Conservation (phyloP, 805 yeast species). For the Kazachstania kunashirensis region DNA sequence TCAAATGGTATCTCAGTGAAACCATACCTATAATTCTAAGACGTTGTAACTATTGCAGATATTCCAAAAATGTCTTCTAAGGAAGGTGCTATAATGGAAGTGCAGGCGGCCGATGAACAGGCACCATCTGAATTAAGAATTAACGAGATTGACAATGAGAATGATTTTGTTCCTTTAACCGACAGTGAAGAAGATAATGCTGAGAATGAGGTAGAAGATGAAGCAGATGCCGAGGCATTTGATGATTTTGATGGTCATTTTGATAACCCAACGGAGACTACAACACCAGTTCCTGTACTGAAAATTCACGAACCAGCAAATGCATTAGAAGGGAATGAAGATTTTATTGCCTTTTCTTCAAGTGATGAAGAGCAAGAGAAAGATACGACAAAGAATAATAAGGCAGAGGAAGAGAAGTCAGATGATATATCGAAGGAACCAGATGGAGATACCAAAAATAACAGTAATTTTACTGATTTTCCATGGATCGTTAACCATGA, state of each 20-base stretch:
- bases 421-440: too few species aligned
- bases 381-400: neutral
- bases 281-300: constrained; percentile 1
- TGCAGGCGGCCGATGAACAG: too few species aligned
- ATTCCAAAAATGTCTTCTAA: too few species aligned
- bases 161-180: constrained; percentile 4
- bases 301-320: neutral
- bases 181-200: constrained; percentile 3
- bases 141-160: constrained; percentile 4
- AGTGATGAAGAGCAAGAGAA: constrained; percentile 9
- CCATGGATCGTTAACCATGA: constrained; percentile 80
- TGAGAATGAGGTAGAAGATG: constrained; percentile 4
- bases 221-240: constrained; percentile 12
- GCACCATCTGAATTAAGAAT: neutral
- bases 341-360: constrained; percentile 34
- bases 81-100: too few species aligned
- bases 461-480: constrained; percentile 16
- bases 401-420: constrained; percentile 3
- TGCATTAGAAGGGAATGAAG: constrained; percentile 25
- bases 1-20: too few species aligned
- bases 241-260: constrained; percentile 25
- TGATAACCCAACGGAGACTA: constrained; percentile 16
- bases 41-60: too few species aligned
- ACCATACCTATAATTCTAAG: too few species aligned
- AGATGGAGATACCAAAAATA: too few species aligned